Percentiles rank a stretch among this genome's conserved stretches.
Conservation (phyloP, 1,139 yeast genomes). For the Wickerhamomyces sp. region DNA sequence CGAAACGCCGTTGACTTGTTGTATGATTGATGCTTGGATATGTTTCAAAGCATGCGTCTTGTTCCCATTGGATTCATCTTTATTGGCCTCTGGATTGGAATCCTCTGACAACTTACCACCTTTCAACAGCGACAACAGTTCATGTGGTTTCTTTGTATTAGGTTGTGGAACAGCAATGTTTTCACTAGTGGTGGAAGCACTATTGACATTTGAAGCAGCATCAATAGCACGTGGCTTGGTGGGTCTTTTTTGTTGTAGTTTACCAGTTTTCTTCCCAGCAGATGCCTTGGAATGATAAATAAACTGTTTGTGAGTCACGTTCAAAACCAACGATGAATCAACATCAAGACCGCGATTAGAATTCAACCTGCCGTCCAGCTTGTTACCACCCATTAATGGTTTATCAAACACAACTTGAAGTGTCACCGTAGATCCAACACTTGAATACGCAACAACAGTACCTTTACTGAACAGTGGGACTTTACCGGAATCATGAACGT, state of each 20-base stretch:
- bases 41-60: constrained; percentile 25
- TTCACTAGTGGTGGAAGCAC: constrained; percentile 8
- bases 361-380: constrained; percentile 68
- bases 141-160: constrained; percentile 24
- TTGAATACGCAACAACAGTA: constrained; percentile 78
- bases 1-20: constrained; percentile 30
- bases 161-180: constrained; percentile 9
- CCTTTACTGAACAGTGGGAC: constrained; percentile 88
- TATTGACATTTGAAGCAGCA: neutral
- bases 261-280: constrained; percentile 19
- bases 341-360: constrained; percentile 81
- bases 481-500: constrained; percentile 83
- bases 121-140: constrained; percentile 36
- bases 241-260: constrained; percentile 1
- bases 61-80: constrained; percentile 15
- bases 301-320: constrained; percentile 68
- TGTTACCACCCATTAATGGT: constrained; percentile 78
- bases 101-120: constrained; percentile 20
- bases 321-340: constrained; percentile 78
- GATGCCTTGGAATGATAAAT: constrained; percentile 73
- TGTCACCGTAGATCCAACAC: constrained; percentile 49
- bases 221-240: neutral
- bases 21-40: constrained; percentile 35
- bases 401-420: constrained; percentile 76
- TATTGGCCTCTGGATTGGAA: constrained; percentile 9